A percentile compares a stretch with the other conserved stretches of the same genome.
phyloP scores from a whole-genome alignment of 2,329 filamentous ascomycete genomes.

The Aspergillus latus region DNA sequence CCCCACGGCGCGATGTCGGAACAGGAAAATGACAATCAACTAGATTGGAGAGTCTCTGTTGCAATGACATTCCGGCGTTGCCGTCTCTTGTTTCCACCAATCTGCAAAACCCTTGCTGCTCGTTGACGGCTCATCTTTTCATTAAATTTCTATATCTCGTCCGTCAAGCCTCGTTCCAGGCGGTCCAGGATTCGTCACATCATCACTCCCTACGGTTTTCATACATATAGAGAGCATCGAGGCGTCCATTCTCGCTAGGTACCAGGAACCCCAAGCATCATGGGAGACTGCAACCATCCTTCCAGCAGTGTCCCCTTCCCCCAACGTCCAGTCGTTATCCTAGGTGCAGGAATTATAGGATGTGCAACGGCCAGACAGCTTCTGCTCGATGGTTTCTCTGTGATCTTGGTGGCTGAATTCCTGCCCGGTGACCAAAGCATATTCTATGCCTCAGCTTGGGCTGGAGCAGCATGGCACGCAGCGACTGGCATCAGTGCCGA shows the following conservation, averaged over 20 bases:
- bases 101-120: not conserved
- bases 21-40: not conserved
- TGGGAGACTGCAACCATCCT: conserved; percentile 22
- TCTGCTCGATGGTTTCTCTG: conserved; percentile 36
- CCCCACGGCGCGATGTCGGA: not conserved
- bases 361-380: conserved; percentile 39
- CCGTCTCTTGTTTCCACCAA: not conserved
- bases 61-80: not conserved
- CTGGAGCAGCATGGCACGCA: conserved; percentile 42
- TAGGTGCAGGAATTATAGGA: conserved; percentile 44
- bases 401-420: conserved; percentile 38
- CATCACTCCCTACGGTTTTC: too few species aligned
- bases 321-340: conserved; percentile 37
- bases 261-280: conserved; percentile 7
- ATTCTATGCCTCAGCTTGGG: conserved; percentile 42
- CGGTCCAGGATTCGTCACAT: not conserved
- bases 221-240: not conserved
- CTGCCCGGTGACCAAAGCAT: conserved; percentile 39
- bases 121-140: not conserved
- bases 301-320: conserved; percentile 34
- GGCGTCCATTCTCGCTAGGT: not conserved
- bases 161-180: not conserved
- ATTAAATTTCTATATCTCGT: not conserved
- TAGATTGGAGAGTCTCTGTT: not conserved
- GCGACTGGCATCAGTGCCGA: conserved; percentile 37